A percentile compares a stretch with the other conserved stretches of the same genome.
These are phyloP conservation scores for Pulveroboletus sp. DNA, from an alignment of 768 basidiomycete species.

Conservation along the genomic window DNA sequence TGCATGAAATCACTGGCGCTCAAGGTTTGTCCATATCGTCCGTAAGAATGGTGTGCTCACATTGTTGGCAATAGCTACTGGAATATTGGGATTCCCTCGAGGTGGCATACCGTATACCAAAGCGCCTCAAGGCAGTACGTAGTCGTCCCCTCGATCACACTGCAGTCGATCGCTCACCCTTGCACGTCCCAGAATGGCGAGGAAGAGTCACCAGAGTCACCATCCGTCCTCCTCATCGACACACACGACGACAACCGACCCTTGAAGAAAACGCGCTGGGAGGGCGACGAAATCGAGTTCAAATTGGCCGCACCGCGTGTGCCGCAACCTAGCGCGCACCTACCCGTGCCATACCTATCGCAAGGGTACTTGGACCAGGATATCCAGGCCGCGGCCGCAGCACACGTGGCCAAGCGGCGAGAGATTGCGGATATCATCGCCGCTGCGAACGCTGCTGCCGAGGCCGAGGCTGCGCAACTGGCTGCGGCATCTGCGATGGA, in stretches of 20 bases:
- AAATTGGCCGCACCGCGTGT: constrained; percentile 4
- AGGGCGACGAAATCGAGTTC: constrained; percentile 25
- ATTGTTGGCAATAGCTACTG: constrained; percentile 51
- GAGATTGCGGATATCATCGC: constrained; percentile 43
- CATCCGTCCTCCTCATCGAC: constrained; percentile 17
- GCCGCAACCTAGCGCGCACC: not conserved
- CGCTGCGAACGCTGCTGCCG: constrained; percentile 35
- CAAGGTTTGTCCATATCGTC: constrained; percentile 43
- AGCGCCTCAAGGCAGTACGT: constrained; percentile 49
- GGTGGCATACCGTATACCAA: constrained; percentile 84
- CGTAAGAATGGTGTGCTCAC: not conserved
- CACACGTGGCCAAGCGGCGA: constrained; percentile 14
- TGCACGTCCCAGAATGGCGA: constrained; percentile 26
- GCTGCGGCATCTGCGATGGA: constrained; percentile 21
- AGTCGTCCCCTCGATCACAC: not conserved
- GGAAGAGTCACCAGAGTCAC: constrained; percentile 23
- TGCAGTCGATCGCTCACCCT: not conserved
- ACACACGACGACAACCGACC: constrained; percentile 30
- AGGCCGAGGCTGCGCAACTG: constrained; percentile 31
- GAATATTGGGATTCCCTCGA: constrained; percentile 78
- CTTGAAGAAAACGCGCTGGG: constrained; percentile 31
- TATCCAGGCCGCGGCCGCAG: not conserved
- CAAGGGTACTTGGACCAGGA: not conserved
- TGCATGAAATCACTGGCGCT: constrained; percentile 56
- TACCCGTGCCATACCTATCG: not conserved